Evolutionary conservation across 768 basidiomycete species (phyloP), one percentile per base, ranked within the genome.

Genomic region (Mycena vitilis): DNA sequence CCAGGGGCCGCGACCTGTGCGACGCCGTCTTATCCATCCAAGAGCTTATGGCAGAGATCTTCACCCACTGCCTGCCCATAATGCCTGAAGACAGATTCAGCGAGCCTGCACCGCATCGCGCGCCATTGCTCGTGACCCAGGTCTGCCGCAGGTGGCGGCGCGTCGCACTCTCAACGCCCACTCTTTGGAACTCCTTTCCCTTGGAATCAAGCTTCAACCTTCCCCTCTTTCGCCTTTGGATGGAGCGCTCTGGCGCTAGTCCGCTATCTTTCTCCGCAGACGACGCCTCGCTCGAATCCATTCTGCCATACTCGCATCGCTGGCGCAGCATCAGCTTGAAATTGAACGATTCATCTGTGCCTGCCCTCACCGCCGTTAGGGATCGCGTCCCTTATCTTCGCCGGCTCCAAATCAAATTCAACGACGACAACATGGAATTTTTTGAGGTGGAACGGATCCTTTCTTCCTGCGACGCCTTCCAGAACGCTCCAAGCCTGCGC

Each of bases 1-100:
- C 40, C 11, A 25, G 25, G 5, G 61, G 61, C 47, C 61, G 61
- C 52, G 1, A 54, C 18, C 61, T 63, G 38, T 51, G 61, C 51
- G 61, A 63, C 37, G 11, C 30, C 4, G 52, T 63, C 23, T 42
- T 63, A 20, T 51, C 51, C 23, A 44, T 63, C 9, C 23, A 53
- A 0, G 52, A 53, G 13, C 61, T 63, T 30, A 16, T 63, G 37
- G 37, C 61, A 2, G 61, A 25, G 15, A 54, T 63, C 2, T 63
- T 63, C 44, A 8, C 44, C 10, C 61, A 63, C 18, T 63, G 61
- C n/a, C 25, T 63, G 30, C 52, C 51, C 10, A n/a, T 7, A 9
- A 23, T 60, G 34, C n/a, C 34, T 5, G 4, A 6, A 2, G 52
- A 52, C 36, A 8, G 30, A 9, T 53, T 15, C 40, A 52, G 4